Conservation (phyloP, 495 filamentous ascomycete genomes). For the Choiromyces venosus region DNA sequence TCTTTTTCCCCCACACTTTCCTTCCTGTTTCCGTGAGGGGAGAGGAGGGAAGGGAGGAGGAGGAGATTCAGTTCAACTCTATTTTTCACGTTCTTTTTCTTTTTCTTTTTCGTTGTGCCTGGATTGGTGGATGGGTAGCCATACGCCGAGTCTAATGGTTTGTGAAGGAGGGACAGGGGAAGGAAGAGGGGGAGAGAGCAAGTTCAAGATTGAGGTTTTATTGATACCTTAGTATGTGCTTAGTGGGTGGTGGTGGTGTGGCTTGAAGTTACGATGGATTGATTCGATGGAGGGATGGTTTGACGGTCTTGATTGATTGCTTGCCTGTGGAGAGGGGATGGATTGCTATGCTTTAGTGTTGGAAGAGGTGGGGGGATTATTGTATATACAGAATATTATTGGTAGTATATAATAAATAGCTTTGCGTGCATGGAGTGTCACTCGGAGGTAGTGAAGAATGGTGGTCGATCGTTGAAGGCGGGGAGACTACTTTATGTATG, state of each 20-base stretch:
- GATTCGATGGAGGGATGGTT: background rate
- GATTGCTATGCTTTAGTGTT: background rate
- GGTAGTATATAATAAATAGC: background rate
- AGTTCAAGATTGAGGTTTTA: background rate
- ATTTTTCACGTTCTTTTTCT: background rate
- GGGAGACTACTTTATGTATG: background rate
- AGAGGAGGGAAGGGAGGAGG: background rate
- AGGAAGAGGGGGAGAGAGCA: background rate
- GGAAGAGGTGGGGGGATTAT: background rate
- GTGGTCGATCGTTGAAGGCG: background rate
- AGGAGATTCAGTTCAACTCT: too few relatives aligned
- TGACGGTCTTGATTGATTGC: background rate
- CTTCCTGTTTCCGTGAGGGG: background rate
- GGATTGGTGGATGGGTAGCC: background rate
- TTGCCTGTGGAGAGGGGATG: background rate
- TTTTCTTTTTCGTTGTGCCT: background rate
- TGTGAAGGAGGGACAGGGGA: background rate
- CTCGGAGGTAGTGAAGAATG: background rate
- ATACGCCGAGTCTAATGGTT: background rate
- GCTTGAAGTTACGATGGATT: background rate
- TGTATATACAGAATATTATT: slow-evolving; percentile 1
- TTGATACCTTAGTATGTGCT: background rate
- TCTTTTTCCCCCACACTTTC: background rate
- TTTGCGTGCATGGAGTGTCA: background rate
- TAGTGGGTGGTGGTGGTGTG: background rate